These are phyloP conservation scores for Venturia nashicola DNA, from an alignment of 2,329 filamentous ascomycete genomes.

Conservation along the genomic window DNA sequence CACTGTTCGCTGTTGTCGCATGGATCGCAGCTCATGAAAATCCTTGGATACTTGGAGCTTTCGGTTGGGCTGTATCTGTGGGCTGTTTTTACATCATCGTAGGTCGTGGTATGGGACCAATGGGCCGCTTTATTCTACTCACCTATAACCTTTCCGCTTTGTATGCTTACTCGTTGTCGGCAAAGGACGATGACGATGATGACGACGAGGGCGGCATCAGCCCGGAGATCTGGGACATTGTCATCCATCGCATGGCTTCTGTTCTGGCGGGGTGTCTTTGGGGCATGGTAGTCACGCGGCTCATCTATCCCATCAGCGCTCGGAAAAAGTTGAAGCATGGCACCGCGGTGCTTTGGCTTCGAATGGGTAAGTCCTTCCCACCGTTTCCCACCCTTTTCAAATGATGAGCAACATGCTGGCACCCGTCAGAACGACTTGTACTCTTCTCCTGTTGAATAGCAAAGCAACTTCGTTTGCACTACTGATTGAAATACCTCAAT, in stretches of 20 bases:
- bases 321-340: constrained; percentile 81
- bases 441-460: constrained; percentile 52
- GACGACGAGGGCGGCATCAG: constrained; percentile 73
- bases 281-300: constrained; percentile 78
- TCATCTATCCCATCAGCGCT: constrained; percentile 91
- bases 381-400: not conserved
- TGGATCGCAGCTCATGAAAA: constrained; percentile 71
- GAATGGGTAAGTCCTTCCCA: constrained; percentile 42
- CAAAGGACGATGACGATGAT: constrained; percentile 68
- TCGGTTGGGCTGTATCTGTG: constrained; percentile 70
- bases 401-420: constrained; percentile 54
- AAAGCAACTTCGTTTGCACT: constrained; percentile 24
- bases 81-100: constrained; percentile 87
- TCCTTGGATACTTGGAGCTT: constrained; percentile 59
- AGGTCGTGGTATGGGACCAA: constrained; percentile 69
- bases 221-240: constrained; percentile 79
- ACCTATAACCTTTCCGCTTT: constrained; percentile 93
- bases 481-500: constrained; percentile 1
- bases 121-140: constrained; percentile 86
- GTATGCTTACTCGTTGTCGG: constrained; percentile 83
- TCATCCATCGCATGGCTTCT: constrained; percentile 73
- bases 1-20: constrained; percentile 57
- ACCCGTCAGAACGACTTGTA: constrained; percentile 55
- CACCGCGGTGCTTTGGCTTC: constrained; percentile 79
- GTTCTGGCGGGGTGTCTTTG: constrained; percentile 81